Base-by-base conservation (phyloP, 805 yeast species). In the Lachancea cidri region DNA sequence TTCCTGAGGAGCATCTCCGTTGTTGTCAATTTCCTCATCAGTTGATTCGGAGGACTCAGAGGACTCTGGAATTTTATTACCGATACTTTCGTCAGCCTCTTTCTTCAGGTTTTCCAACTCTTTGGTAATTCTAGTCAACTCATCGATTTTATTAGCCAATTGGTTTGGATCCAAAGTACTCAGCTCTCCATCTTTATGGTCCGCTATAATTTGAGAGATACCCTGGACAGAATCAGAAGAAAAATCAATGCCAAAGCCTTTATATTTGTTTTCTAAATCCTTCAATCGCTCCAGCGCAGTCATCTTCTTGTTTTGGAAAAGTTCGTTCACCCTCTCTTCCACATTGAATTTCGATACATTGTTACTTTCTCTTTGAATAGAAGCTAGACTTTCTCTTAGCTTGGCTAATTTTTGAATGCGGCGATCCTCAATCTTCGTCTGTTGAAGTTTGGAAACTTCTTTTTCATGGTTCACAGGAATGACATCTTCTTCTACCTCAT, bases 301-400 rank as follows among this genome's bases (percentile, higher is more conserved):
- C 38, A 69, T 55, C 53, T 79, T 83, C 53, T 81, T 82, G 45
- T 75, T 75, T 34, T 72, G 68, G 60, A 81, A 71, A 52, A 74
- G 55, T 36, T 83, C 80, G 45, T 74, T 73, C 40, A 76, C 73
- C 42, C 74, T 65, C 11, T 67, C 67, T 41, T 69, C 62, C 13
- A 67, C 63, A 60, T 83, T 83, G 49, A 71, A 76, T 55, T 83
- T 84, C 59, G 85, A 73, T 30, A 84, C 80, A 47, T 79, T 87
- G 58, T 85, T 85, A 1, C 89, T 80, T 55, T 85, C 89, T 35
- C 72, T 71, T 58, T 85, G 93, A 34, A 85, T 65, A 11, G 72
- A 70, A 8, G 81, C 74, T 29, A 85, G 60, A 50, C 77, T 78
- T 42, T 72, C 71, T 49, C 84, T 70, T 36, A 85, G 65, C 7